Evolutionary conservation across 2,329 filamentous ascomycete species (phyloP).

Genomic region (Leptographium radiaticola): DNA sequence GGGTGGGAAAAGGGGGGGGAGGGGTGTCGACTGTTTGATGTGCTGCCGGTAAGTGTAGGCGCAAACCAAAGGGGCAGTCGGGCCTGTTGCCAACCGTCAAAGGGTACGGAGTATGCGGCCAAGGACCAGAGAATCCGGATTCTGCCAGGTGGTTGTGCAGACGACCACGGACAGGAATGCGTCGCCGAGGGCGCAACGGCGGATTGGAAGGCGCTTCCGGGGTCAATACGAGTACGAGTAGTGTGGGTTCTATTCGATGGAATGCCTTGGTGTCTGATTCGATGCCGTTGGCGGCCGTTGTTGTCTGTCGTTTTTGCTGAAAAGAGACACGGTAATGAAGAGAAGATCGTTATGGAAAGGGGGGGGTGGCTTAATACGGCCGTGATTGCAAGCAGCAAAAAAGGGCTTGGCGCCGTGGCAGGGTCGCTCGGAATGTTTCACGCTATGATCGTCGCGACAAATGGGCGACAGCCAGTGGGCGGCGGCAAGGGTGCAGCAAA

Average conservation of each 20-base stretch:
- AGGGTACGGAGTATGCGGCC: no score
- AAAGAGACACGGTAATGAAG: neutral
- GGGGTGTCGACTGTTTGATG: neutral
- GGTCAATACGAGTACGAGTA: no score
- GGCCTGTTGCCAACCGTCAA: neutral
- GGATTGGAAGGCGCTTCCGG: neutral
- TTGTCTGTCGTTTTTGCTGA: neutral
- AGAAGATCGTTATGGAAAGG: neutral
- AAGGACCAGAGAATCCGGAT: no score
- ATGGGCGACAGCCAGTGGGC: neutral
- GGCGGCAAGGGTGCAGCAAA: neutral
- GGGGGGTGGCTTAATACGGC: neutral
- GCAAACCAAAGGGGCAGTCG: neutral
- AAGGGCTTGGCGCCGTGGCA: neutral
- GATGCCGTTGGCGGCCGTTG: neutral
- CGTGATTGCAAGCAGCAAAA: neutral
- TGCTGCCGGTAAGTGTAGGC: neutral
- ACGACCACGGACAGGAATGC: no score
- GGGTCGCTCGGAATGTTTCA: neutral
- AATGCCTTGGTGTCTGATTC: no score
- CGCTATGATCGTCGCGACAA: neutral
- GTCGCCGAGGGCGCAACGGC: no score
- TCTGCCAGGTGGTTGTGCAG: no score
- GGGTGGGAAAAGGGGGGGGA: neutral
- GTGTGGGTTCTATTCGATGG: neutral